phyloP scores from a whole-genome alignment of 1,284 basidiomycete genomes.

The Porodaedalea pini region DNA sequence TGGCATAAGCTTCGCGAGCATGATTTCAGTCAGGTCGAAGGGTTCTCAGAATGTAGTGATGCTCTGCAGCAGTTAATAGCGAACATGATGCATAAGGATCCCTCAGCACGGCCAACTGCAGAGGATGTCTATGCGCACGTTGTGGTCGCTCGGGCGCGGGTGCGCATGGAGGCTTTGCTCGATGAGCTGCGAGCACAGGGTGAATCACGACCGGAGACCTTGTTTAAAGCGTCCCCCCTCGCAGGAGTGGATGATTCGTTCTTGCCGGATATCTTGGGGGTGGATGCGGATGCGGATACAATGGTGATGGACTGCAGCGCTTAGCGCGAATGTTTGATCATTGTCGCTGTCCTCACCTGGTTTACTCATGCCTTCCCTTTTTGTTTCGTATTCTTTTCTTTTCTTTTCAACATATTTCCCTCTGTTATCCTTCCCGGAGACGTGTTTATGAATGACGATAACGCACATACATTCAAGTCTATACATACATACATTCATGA shows the following conservation, averaged over 20 bases:
- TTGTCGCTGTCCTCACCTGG: not conserved
- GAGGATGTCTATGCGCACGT: constrained; percentile 59
- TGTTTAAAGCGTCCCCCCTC: constrained; percentile 66
- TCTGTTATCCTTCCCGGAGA: constrained; percentile 24
- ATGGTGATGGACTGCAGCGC: constrained; percentile 20
- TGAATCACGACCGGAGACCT: constrained; percentile 27
- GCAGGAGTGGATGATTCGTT: constrained; percentile 52
- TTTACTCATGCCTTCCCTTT: not conserved
- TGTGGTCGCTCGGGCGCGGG: constrained; percentile 66
- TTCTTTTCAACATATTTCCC: constrained; percentile 14
- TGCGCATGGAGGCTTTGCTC: constrained; percentile 55
- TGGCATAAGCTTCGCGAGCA: constrained; percentile 94
- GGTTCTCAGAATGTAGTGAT: constrained; percentile 51
- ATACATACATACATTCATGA: constrained; percentile 23
- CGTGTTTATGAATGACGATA: constrained; percentile 13
- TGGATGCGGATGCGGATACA: not conserved
- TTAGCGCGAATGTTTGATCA: constrained; percentile 1
- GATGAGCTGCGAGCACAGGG: constrained; percentile 38
- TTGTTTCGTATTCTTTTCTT: constrained; percentile 16
- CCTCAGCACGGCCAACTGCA: constrained; percentile 58
- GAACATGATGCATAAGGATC: constrained; percentile 77
- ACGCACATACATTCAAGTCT: not conserved
- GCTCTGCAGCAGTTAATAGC: constrained; percentile 71
- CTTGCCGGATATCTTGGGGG: constrained; percentile 57
- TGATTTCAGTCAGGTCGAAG: constrained; percentile 88